Conservation (phyloP, 2,329 filamentous ascomycete species). For the Hypomyces perniciosus region DNA sequence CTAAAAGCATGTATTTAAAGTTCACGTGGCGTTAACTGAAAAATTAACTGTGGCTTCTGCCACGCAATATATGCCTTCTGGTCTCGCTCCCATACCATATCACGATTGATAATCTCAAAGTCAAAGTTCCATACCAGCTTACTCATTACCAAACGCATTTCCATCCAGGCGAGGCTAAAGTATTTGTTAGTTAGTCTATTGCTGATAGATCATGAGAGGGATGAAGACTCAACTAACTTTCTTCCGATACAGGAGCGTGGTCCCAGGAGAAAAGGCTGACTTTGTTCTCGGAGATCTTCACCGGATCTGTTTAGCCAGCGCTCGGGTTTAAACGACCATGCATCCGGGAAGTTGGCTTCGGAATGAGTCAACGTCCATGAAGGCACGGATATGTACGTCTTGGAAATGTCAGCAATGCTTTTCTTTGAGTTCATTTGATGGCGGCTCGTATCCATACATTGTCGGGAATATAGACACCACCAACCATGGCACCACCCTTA, state of each 20-base stretch:
- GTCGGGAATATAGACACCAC: conserved; percentile 26
- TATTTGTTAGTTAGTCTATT: neutral
- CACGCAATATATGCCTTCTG: too few species aligned
- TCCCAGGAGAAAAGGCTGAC: conserved; percentile 25
- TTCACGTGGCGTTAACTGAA: too few species aligned
- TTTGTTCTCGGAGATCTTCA: conserved; percentile 18
- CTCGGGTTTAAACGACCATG: conserved; percentile 32
- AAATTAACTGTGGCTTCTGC: too few species aligned
- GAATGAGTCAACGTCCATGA: conserved; percentile 31
- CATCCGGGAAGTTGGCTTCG: conserved; percentile 29
- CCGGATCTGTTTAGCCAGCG: conserved; percentile 25
- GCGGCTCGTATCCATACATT: conserved; percentile 19
- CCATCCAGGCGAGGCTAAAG: conserved; percentile 24
- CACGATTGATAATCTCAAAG: neutral
- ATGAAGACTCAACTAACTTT: conserved; percentile 19
- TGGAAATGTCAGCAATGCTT: neutral
- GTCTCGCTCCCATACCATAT: too few species aligned
- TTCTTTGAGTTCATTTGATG: neutral
- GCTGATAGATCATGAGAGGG: neutral
- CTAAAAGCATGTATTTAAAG: too few species aligned
- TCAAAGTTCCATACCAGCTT: conserved; percentile 25
- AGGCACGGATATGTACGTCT: neutral
- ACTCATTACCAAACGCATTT: conserved; percentile 25
- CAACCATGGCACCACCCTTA: conserved; percentile 23
- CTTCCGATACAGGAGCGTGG: conserved; percentile 27